phyloP scores from a whole-genome alignment of 768 basidiomycete species.

The Serendipita sp. region DNA sequence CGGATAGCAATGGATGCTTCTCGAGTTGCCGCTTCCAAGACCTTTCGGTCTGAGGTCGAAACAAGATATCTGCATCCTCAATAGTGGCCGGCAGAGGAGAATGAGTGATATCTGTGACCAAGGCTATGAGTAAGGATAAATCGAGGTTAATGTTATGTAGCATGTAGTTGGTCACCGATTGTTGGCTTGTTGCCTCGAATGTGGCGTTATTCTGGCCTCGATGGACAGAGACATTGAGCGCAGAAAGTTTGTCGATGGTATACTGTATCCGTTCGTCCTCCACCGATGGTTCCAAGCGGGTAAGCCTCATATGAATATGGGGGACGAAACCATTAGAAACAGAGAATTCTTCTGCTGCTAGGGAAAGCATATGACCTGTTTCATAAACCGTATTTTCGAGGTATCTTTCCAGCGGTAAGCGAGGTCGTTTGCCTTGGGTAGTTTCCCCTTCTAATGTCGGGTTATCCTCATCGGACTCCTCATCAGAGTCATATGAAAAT shows the following conservation, averaged over 20 bases:
- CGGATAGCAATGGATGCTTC: neutral
- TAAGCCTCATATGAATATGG: conserved; percentile 45
- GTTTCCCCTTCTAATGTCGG: conserved; percentile 2
- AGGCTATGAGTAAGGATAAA: conserved; percentile 68
- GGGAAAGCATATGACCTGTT: conserved; percentile 51
- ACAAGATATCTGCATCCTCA: conserved; percentile 46
- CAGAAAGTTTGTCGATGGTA: conserved; percentile 38
- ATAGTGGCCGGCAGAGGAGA: conserved; percentile 39
- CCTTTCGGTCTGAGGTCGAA: conserved; percentile 31
- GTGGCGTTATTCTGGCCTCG: conserved; percentile 30
- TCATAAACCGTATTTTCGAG: conserved; percentile 60
- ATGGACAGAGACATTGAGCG: conserved; percentile 50
- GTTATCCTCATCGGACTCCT: conserved; percentile 22
- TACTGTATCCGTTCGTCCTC: conserved; percentile 41
- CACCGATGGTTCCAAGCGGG: conserved; percentile 32
- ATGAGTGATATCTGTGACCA: conserved; percentile 72
- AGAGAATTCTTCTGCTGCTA: conserved; percentile 47
- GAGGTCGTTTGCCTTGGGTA: conserved; percentile 26
- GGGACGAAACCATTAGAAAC: conserved; percentile 25
- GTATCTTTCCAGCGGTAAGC: conserved; percentile 15
- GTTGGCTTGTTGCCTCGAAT: neutral
- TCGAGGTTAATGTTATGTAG: conserved; percentile 61
- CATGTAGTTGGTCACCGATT: conserved; percentile 21
- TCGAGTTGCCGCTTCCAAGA: neutral
- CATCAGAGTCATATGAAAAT: conserved; percentile 50